Base-by-base conservation (phyloP, 2,329 filamentous ascomycete species). In the Diplocarpon rosae region DNA sequence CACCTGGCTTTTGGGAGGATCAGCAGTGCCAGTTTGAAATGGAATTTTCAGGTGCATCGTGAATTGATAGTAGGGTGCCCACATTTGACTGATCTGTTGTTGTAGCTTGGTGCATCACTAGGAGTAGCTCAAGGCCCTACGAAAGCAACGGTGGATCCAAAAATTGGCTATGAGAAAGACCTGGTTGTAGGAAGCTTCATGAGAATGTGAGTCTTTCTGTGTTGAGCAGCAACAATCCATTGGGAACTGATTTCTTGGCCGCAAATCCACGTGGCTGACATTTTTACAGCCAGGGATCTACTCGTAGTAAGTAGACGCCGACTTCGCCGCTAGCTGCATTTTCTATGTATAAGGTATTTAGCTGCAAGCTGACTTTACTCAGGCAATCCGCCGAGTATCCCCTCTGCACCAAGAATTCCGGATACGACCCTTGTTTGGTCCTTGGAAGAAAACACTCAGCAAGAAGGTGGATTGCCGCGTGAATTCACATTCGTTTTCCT, bases 401-500 rank as follows among this genome's bases (percentile, higher is more conserved):
- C 12, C 35, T 39, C 24, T 14, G 33, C 20, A 38, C 34, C 32
- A 28, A 36, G 36, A 15, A 30, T 46, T 10, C 47, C 46, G 10
- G 51, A 56, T 43, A 54, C 53, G 0, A 47, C 68, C 49, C 61
- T 71, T 8, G 63, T 72, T 12, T 73, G 69, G 69, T 69, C 69
- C 4, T 59, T 73, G 1, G 67, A 70, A 43, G 69, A 73, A 42
- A 73, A 72, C 45, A 49, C 54, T 31, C 56, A 72, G 8, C 69
- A 72, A 50, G 62, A 65, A 17, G 69, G 67, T 4, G 70, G 70
- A 2, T 55, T 73, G 4, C 70, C 70, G 9, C 63, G 69, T 8
- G 70, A 72, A 45, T 71, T 72, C 39, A 71, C 70, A 2, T 72
- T 72, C 51, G 68, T 69, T 13, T 64, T 72, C 59, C 55, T 73